These are phyloP conservation scores for Lasiosphaeriaceae sp. DNA, from an alignment of 495 filamentous ascomycete genomes.

Conservation along the genomic window DNA sequence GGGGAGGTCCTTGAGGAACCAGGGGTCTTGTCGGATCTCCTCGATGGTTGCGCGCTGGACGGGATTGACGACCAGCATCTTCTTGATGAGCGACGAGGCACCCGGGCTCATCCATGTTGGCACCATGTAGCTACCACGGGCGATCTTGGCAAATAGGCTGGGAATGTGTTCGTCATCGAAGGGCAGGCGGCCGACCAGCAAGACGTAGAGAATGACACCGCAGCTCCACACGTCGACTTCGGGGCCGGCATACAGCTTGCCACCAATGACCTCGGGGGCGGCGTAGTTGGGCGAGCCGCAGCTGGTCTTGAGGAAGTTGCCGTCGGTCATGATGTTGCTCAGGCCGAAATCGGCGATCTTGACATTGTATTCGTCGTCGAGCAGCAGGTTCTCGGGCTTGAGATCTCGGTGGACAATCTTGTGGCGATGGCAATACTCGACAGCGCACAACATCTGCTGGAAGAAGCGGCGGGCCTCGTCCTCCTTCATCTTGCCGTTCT, in stretches of 20 bases:
- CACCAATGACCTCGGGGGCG: constrained; percentile 94
- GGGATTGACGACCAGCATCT: constrained; percentile 93
- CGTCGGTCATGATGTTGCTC: constrained; percentile 99
- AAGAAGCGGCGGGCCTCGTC: constrained; percentile 92
- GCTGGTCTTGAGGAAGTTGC: constrained; percentile 97
- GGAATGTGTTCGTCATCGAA: constrained; percentile 90
- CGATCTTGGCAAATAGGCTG: constrained; percentile 42
- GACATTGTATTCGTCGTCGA: constrained; percentile 91
- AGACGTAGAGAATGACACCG: constrained; percentile 94
- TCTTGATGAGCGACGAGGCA: constrained; percentile 78
- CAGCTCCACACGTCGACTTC: constrained; percentile 99
- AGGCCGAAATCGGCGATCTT: constrained; percentile 99
- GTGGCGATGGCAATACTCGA: constrained; percentile 98
- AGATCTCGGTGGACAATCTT: constrained; percentile 98
- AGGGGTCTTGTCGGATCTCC: constrained; percentile 90
- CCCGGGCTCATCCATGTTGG: constrained; percentile 84
- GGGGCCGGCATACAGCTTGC: constrained; percentile 94
- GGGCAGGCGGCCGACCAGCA: constrained; percentile 84
- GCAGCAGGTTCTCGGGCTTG: constrained; percentile 93
- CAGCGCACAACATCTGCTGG: constrained; percentile 98
- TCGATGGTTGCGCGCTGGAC: constrained; percentile 88
- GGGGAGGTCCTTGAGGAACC: constrained; percentile 85
- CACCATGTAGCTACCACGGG: constrained; percentile 73
- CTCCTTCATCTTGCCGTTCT: constrained; percentile 83
- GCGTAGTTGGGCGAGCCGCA: constrained; percentile 98